These are phyloP conservation scores for Aspergillus homomorphus DNA, from an alignment of 495 filamentous ascomycete species.

Conservation along the genomic window DNA sequence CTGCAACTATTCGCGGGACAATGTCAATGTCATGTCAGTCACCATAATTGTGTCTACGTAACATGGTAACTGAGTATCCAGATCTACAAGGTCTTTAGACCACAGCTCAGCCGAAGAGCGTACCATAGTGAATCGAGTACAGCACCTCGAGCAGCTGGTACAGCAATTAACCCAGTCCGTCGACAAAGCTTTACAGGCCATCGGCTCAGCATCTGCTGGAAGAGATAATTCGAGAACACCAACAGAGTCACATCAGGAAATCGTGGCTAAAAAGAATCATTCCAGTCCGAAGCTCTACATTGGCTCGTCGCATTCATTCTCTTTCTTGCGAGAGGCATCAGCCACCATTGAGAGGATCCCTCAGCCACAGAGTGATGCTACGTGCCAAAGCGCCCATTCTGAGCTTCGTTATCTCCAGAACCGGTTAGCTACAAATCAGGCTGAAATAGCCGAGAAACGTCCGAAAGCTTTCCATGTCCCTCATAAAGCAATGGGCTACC, in stretches of 20 bases:
- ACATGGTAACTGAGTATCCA: too few species aligned
- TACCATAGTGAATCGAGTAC: not conserved
- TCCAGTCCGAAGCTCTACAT: not conserved
- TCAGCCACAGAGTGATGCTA: not conserved
- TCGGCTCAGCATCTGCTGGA: not conserved
- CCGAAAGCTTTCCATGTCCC: not conserved
- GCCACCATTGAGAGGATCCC: not conserved
- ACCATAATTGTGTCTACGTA: too few species aligned
- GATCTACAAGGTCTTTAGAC: not conserved
- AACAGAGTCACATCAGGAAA: not conserved
- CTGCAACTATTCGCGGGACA: not conserved
- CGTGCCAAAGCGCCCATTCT: not conserved
- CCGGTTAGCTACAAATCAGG: not conserved
- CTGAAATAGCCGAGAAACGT: not conserved
- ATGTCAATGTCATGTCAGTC: too few species aligned
- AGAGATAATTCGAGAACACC: not conserved
- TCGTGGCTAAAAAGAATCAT: not conserved
- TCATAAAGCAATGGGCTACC: not conserved
- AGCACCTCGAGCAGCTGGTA: not conserved
- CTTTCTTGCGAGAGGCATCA: not conserved
- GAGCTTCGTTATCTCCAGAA: not conserved
- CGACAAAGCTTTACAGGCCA: not conserved
- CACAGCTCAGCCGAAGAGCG: not conserved
- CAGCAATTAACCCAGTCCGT: not conserved
- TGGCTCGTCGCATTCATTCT: not conserved